Evolutionary conservation across 305 asterid genomes (phyloP), one percentile per base, ranked within the genome.

Genomic region (Fraxinus velutina): DNA sequence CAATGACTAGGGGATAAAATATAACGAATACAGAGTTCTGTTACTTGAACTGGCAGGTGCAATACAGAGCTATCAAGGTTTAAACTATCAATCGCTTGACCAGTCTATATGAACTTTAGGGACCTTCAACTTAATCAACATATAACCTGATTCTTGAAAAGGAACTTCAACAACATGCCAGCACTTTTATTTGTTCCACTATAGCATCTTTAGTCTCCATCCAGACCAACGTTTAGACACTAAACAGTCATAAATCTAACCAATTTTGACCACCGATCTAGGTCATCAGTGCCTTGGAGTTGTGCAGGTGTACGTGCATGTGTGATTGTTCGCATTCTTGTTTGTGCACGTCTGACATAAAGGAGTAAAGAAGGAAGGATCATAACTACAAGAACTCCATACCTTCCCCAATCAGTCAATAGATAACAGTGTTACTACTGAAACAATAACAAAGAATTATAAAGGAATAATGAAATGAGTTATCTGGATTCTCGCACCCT

Each of bases 161-260:
- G 32, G 32, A 60, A 21, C 30, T 60, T 60, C 70, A 60, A 21
- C 30, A 21, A 21, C 32, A 60, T 60, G 70, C 70, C 70, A 21
- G 30, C 30, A 60, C 15, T 60, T 60, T 6, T 60, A 60, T 60
- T 60, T 60, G 70, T 68, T 68, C 22, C 10, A 32, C 42, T 15
- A 70, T 30, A 70, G 75, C 75, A 70, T 70, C 75, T 70, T 70
- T 70, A 13, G 75, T 29, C 42, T 70, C 75, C 75, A 30, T 70
- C 75, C 44, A 70, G 36, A 70, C 37, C 4, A 29, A 70, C 1
- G 21, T 70, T 70, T 70, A 70, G 75, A 29, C 39, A 30, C 19
- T 29, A 32, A 9, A 24, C 22, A 70, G 39, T 30, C 75, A 2
- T 64, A 64, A 30, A 30, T 70, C 42, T 30, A 70, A 15, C 44